Percentiles rank a stretch among this genome's conserved stretches.
Conservation (phyloP, 139 green algal species). For the Tetradesmus obliquus region DNA sequence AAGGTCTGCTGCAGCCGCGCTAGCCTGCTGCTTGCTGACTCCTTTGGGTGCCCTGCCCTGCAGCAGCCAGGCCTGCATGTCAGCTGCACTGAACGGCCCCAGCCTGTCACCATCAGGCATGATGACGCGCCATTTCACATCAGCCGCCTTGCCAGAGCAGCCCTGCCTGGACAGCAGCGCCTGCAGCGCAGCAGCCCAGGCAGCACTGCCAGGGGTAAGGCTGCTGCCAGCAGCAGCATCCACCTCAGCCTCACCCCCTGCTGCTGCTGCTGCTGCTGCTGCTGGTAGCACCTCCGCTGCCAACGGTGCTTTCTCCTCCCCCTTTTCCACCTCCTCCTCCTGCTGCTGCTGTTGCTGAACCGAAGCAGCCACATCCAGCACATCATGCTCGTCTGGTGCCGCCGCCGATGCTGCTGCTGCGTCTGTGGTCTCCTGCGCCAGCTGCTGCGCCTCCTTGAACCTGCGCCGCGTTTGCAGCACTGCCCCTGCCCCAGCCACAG, state of each 20-base stretch:
- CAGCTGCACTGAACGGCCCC: background rate
- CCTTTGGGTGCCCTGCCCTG: background rate
- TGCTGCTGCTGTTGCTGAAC: background rate
- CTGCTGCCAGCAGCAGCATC: background rate
- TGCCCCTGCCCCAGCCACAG: no score
- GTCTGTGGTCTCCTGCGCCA: background rate
- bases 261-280: background rate
- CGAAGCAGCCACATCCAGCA: background rate
- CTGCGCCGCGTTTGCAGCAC: background rate
- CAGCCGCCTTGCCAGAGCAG: background rate
- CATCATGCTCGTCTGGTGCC: background rate
- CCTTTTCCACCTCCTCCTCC: background rate
- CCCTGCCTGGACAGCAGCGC: background rate
- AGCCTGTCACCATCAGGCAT: background rate
- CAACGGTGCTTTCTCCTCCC: background rate
- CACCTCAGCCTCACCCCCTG: background rate
- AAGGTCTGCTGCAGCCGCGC: background rate
- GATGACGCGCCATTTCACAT: conserved; percentile 25
- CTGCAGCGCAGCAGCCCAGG: background rate
- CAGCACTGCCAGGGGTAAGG: background rate
- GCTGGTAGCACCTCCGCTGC: background rate
- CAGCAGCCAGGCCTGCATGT: background rate
- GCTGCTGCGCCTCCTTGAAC: background rate
- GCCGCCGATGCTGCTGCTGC: background rate
- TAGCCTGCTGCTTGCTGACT: conserved; percentile 3